Conservation (phyloP, 73 alveolate species). For the Tetrahymena borealis region DNA sequence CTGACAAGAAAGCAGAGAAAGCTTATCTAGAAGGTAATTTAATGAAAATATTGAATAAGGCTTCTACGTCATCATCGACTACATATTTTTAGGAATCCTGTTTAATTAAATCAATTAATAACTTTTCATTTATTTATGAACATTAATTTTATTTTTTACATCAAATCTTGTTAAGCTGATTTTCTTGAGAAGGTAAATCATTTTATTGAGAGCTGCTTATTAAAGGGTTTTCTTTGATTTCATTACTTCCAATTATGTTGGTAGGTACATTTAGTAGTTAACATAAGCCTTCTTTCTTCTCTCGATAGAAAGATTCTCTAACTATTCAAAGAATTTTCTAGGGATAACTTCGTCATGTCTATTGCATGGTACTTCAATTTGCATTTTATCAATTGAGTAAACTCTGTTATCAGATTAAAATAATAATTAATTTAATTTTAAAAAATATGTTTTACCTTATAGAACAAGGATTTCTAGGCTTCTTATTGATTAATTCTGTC, state of each 20-base stretch:
- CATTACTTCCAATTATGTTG: background rate
- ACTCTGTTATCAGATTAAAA: background rate
- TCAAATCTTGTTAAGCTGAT: background rate
- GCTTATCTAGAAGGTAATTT: background rate
- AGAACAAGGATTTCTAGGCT: background rate
- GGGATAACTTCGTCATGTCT: background rate
- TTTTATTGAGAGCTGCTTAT: background rate
- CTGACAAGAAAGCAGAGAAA: background rate
- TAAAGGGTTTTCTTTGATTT: background rate
- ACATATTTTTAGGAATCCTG: background rate
- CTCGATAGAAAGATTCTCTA: background rate
- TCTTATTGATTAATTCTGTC: background rate
- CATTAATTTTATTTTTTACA: background rate
- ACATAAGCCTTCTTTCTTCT: background rate
- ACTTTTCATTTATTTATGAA: background rate
- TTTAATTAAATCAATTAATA: background rate
- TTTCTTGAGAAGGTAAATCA: background rate
- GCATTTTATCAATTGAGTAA: background rate
- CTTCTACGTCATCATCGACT: background rate
- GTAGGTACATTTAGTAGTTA: background rate
- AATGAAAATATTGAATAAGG: background rate
- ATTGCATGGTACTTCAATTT: background rate
- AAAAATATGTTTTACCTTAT: background rate
- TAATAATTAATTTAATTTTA: background rate
- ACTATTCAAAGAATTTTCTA: background rate